phyloP scores from a whole-genome alignment of 768 basidiomycete genomes.

The Suillus cothurnatus region DNA sequence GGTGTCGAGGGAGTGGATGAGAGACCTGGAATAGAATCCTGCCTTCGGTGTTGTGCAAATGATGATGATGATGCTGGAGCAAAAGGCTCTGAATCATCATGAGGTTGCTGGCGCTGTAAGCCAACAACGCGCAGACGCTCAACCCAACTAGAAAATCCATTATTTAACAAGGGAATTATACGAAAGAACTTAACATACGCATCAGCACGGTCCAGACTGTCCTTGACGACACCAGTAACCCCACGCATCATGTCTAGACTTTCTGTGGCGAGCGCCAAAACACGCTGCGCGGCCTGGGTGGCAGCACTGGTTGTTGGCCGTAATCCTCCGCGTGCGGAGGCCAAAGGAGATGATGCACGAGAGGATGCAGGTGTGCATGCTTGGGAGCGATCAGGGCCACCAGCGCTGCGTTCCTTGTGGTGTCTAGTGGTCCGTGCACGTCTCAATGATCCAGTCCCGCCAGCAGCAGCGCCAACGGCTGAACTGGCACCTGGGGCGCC shows the following conservation, averaged over 20 bases:
- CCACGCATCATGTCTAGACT: slow-evolving; percentile 92
- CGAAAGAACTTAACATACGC: slow-evolving; percentile 51
- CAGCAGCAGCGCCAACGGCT: slow-evolving; percentile 35
- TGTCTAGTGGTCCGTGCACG: slow-evolving; percentile 23
- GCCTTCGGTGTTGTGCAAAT: slow-evolving; percentile 12
- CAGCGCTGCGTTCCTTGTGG: slow-evolving; percentile 43
- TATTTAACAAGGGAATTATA: background rate
- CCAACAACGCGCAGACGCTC: slow-evolving; percentile 79
- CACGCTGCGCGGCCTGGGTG: slow-evolving; percentile 74
- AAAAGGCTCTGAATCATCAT: slow-evolving; percentile 12
- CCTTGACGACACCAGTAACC: slow-evolving; percentile 86
- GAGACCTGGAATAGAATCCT: slow-evolving; percentile 28
- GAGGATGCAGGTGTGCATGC: slow-evolving; percentile 36
- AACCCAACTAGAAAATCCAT: slow-evolving; percentile 63
- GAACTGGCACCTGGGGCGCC: slow-evolving; percentile 37
- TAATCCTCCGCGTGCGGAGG: slow-evolving; percentile 22
- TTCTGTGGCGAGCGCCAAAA: slow-evolving; percentile 85
- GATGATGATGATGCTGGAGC: slow-evolving; percentile 13
- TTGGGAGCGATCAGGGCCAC: slow-evolving; percentile 33
- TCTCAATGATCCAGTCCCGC: slow-evolving; percentile 21
- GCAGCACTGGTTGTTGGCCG: slow-evolving; percentile 55
- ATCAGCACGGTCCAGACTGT: slow-evolving; percentile 86
- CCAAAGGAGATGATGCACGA: slow-evolving; percentile 35
- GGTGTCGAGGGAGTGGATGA: slow-evolving; percentile 35
- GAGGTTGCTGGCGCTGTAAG: slow-evolving; percentile 56